These are phyloP conservation scores for Zasmidium citrigriseum DNA, from an alignment of 2,329 filamentous ascomycete species.

Conservation along the genomic window DNA sequence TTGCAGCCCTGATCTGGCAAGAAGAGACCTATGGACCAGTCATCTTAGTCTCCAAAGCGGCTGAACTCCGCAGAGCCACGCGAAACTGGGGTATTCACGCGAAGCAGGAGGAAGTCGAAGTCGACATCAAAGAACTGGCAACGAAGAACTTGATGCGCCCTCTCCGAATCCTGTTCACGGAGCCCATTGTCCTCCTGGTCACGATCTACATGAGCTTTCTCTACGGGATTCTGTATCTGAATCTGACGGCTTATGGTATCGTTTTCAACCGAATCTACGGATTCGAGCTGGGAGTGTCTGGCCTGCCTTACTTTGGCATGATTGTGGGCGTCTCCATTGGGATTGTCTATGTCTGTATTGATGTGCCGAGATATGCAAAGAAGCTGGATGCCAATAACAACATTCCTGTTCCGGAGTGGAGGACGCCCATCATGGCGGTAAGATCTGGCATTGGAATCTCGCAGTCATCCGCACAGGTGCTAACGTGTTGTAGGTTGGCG, in stretches of 20 bases:
- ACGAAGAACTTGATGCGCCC: constrained; percentile 41
- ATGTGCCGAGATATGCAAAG: constrained; percentile 36
- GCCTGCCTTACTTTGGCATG: constrained; percentile 83
- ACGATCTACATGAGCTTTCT: constrained; percentile 44
- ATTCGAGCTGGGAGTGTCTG: constrained; percentile 68
- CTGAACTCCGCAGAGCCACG: constrained; percentile 35
- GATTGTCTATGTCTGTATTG: constrained; percentile 25
- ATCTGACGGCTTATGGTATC: constrained; percentile 80
- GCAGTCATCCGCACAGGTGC: background rate
- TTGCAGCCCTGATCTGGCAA: constrained; percentile 36
- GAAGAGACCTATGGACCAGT: constrained; percentile 45
- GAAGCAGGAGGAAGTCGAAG: constrained; percentile 42
- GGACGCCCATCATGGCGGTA: constrained; percentile 47
- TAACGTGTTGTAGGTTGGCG: constrained; percentile 39
- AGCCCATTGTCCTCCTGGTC: constrained; percentile 51
- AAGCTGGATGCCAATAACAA: constrained; percentile 35
- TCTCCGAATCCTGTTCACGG: constrained; percentile 50
- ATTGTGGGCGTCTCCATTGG: constrained; percentile 30
- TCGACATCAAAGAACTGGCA: constrained; percentile 37
- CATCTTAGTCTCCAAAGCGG: constrained; percentile 43
- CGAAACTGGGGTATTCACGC: constrained; percentile 54
- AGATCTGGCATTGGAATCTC: background rate
- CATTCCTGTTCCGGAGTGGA: constrained; percentile 46
- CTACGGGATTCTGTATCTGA: constrained; percentile 62
- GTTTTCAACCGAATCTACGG: constrained; percentile 73